Base-by-base conservation (phyloP, 768 basidiomycete species). In the Mycena polygramma region DNA sequence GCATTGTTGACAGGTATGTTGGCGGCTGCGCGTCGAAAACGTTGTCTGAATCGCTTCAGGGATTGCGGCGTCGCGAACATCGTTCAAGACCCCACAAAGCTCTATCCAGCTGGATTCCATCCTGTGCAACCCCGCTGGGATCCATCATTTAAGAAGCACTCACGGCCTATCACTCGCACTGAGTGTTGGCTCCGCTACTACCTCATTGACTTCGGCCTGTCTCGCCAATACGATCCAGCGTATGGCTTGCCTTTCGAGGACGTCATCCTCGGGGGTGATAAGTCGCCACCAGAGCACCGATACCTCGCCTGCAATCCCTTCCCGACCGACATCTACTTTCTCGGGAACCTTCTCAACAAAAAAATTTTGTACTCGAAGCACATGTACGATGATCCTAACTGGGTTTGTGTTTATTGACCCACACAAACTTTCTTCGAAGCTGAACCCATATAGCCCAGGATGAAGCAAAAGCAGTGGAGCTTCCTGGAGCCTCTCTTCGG, bases 131-230 rank as follows among this genome's bases (percentile, higher is more conserved):
- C n/a, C 26, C 37, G 36, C 9, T 7, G n/a, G 6, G 35, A 57
- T 10, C 55, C 22, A 4, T 17, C 5, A 5, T 13, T 14, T 11
- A n/a, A 46, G 4, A 13, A 24, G 3, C 13, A 2, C 22, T 43
- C 64, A 11, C 9, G 24, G 2, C 9, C 6, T 14, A 48, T 57
- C 46, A 53, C 49, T 15, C 48, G 66, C 9, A 68, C 57, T 10
- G 36, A 61, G 22, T 68, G 66, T n/a, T 62, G 58, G 59, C 58
- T 52, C 6, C 66, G 58, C 8, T 60, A 79, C 81, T 45, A 78
- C 77, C 4, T 82, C 79, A 68, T 83, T 77, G 70, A 82, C 79
- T 69, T 82, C 35, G 66, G 66, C 9, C 51, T 68, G 4, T 68
- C 66, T 8, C 45, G 57, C 3, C 48, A 41, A 13, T 68, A 60